Evolutionary conservation across 2,329 filamentous ascomycete species (phyloP).

Genomic region (Beauveria brongniartii): DNA sequence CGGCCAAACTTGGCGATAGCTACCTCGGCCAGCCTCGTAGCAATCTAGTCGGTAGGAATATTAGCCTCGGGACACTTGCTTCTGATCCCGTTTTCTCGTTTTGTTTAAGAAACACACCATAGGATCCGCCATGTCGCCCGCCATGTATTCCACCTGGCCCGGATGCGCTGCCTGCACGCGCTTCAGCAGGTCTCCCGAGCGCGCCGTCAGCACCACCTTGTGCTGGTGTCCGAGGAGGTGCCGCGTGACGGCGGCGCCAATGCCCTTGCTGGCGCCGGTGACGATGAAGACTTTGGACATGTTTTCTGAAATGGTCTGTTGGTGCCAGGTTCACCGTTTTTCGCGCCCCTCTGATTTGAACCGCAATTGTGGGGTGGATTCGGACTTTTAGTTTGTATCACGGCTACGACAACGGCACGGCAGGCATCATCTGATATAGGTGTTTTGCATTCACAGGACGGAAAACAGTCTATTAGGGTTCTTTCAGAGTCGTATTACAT

Average conservation of each 20-base stretch:
- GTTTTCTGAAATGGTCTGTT: slow-evolving; percentile 19
- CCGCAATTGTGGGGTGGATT: neutral
- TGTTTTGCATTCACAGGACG: too few species aligned
- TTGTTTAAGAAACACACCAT: slow-evolving; percentile 28
- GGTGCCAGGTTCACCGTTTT: neutral
- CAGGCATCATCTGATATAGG: too few species aligned
- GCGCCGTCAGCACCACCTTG: slow-evolving; percentile 51
- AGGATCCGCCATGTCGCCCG: slow-evolving; percentile 46
- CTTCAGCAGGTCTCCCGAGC: slow-evolving; percentile 41
- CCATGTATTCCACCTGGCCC: slow-evolving; percentile 46
- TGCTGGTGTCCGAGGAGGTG: slow-evolving; percentile 45
- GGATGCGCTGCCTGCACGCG: slow-evolving; percentile 43
- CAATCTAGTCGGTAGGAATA: slow-evolving; percentile 25
- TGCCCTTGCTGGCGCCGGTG: slow-evolving; percentile 56
- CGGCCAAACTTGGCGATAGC: slow-evolving; percentile 60
- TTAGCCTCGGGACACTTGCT: too few species aligned
- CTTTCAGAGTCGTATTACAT: too few species aligned
- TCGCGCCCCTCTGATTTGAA: neutral
- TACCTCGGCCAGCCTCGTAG: slow-evolving; percentile 53
- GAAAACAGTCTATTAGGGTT: too few species aligned
- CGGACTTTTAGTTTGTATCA: neutral
- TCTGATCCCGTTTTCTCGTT: too few species aligned
- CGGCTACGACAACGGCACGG: neutral
- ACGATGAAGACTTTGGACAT: slow-evolving; percentile 61
- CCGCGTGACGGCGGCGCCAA: slow-evolving; percentile 49